phyloP scores from a whole-genome alignment of 176 grass and related monocot genomes.

The Bothriochloa decipiens region DNA sequence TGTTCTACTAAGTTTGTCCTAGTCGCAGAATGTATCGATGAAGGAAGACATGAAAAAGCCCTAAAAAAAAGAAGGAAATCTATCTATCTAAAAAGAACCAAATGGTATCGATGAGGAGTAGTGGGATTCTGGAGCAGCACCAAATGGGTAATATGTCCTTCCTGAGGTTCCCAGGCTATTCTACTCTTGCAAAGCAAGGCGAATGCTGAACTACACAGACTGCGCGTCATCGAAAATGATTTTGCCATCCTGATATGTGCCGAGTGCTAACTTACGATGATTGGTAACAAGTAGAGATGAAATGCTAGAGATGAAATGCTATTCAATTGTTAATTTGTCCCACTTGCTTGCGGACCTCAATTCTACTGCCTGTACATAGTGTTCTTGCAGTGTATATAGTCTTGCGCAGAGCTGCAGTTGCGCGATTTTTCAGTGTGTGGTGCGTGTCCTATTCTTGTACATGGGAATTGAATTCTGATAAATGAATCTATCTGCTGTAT shows the following conservation, averaged over 20 bases:
- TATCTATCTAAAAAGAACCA: constrained; percentile 5
- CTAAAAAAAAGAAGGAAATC: constrained; percentile 41
- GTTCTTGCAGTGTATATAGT: constrained; percentile 46
- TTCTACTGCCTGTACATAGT: constrained; percentile 24
- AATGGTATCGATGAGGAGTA: constrained; percentile 42
- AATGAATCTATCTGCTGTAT: constrained; percentile 39
- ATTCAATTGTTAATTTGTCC: constrained; percentile 44
- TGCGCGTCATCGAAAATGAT: constrained; percentile 30
- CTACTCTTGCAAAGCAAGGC: constrained; percentile 50
- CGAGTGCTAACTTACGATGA: constrained; percentile 42
- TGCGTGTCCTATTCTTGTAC: constrained; percentile 32
- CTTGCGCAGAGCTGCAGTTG: constrained; percentile 32
- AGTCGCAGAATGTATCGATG: constrained; percentile 49
- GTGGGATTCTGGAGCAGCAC: constrained; percentile 55
- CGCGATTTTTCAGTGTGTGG: constrained; percentile 31
- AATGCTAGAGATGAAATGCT: constrained; percentile 40
- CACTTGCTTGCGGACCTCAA: constrained; percentile 39
- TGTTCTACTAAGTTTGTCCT: constrained; percentile 30
- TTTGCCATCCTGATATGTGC: constrained; percentile 35
- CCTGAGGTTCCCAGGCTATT: constrained; percentile 53
- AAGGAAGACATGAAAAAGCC: constrained; percentile 54
- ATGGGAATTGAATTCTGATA: constrained; percentile 34
- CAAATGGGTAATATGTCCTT: constrained; percentile 51
- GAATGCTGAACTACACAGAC: constrained; percentile 49
- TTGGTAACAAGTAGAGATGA: constrained; percentile 39